Conservation (phyloP, 2,329 filamentous ascomycete genomes). For the Cordyceps tenuipes region DNA sequence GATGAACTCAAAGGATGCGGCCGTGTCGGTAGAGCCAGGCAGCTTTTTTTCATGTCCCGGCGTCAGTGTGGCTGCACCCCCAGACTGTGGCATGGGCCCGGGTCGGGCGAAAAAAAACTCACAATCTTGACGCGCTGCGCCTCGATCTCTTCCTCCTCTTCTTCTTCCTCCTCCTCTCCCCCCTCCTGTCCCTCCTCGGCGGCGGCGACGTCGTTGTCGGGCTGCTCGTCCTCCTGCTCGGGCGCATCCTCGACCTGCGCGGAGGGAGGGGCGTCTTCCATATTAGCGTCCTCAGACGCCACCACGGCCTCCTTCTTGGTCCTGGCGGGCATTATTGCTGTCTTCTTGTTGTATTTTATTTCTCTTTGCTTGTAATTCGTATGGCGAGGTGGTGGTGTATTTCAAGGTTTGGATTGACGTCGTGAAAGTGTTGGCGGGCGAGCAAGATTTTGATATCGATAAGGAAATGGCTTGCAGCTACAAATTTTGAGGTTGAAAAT, state of each 20-base stretch:
- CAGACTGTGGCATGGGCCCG: too few species aligned
- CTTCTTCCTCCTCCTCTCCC: slow-evolving; percentile 29
- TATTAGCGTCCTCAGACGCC: slow-evolving; percentile 28
- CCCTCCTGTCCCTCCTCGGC: slow-evolving; percentile 26
- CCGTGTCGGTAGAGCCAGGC: slow-evolving; percentile 74
- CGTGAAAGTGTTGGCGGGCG: not conserved
- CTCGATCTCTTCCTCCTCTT: slow-evolving; percentile 39
- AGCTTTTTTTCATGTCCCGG: slow-evolving; percentile 44
- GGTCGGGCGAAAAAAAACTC: slow-evolving; percentile 17
- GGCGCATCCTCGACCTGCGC: slow-evolving; percentile 26
- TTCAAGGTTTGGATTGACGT: not conserved
- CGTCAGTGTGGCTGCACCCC: not conserved
- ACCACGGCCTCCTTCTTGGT: slow-evolving; percentile 26
- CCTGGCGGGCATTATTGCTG: slow-evolving; percentile 30
- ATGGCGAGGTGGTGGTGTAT: not conserved
- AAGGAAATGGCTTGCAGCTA: not conserved
- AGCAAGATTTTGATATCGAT: slow-evolving; percentile 10
- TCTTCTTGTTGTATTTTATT: not conserved
- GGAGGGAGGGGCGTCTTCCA: slow-evolving; percentile 37
- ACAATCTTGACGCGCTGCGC: slow-evolving; percentile 56
- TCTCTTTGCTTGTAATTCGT: not conserved
- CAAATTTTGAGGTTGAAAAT: slow-evolving; percentile 3
- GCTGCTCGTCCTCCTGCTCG: slow-evolving; percentile 25
- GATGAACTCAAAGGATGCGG: slow-evolving; percentile 90
- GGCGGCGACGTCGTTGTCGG: slow-evolving; percentile 16